A percentile compares a stretch with the other conserved stretches of the same genome.
Evolutionary conservation across 2,329 filamentous ascomycete genomes (phyloP).

Genomic region (Xylaria sp.): DNA sequence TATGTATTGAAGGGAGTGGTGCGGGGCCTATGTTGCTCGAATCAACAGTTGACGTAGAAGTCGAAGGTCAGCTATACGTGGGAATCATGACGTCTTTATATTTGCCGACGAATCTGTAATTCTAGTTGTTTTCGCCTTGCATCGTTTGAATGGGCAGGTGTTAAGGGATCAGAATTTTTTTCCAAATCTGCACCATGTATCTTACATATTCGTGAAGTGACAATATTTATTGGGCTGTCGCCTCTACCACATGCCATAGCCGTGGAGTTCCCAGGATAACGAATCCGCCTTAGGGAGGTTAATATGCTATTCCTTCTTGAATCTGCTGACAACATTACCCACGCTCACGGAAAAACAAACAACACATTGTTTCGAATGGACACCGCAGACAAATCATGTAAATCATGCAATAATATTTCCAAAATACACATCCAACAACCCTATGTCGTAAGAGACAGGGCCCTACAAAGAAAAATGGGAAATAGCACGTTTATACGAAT

Average conservation of each 20-base stretch:
- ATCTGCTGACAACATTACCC: neutral
- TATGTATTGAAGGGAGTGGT: neutral
- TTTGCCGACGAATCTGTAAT: constrained; percentile 23
- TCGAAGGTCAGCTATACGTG: neutral
- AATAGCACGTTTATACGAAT: neutral
- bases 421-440: neutral
- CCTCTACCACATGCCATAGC: neutral
- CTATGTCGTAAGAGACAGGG: neutral
- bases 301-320: neutral
- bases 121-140: constrained; percentile 21
- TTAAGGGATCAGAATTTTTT: constrained; percentile 7
- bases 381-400: neutral
- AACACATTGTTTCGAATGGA: neutral
- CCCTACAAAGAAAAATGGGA: neutral
- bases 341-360: neutral
- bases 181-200: constrained; percentile 11
- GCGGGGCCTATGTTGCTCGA: neutral
- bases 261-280: neutral
- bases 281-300: neutral
- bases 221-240: neutral
- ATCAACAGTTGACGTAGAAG: neutral
- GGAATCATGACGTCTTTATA: neutral
- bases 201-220: neutral
- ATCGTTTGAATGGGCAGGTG: constrained; percentile 2
- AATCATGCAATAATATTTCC: neutral